These are phyloP conservation scores for Withania somnifera DNA, from an alignment of 305 asterid genomes.

Conservation along the genomic window DNA sequence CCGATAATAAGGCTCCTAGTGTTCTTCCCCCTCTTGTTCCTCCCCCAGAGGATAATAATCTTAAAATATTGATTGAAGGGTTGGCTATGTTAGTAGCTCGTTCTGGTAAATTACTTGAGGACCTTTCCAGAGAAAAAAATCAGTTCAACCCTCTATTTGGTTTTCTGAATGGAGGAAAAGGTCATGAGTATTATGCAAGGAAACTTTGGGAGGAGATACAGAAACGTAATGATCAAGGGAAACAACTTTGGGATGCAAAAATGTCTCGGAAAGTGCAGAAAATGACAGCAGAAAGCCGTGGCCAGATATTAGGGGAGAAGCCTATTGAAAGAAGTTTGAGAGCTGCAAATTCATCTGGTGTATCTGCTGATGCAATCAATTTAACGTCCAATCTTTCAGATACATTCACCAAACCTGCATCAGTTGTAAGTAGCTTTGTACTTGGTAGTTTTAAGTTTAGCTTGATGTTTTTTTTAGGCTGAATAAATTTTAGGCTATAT, in stretches of 20 bases:
- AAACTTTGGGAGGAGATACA: slow-evolving; percentile 91
- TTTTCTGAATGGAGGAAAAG: slow-evolving; percentile 69
- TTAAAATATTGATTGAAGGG: slow-evolving; percentile 85
- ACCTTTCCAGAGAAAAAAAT: slow-evolving; percentile 81
- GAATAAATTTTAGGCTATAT: neutral
- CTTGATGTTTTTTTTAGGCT: neutral
- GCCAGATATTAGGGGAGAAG: slow-evolving; percentile 80
- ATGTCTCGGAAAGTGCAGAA: slow-evolving; percentile 35
- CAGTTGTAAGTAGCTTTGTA: slow-evolving; percentile 53
- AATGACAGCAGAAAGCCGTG: slow-evolving; percentile 85
- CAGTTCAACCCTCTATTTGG: slow-evolving; percentile 70
- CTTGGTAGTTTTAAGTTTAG: neutral
- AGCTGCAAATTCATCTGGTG: slow-evolving; percentile 38
- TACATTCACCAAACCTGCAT: slow-evolving; percentile 66
- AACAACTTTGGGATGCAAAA: slow-evolving; percentile 34
- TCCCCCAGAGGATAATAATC: slow-evolving; percentile 71
- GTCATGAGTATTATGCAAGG: slow-evolving; percentile 68
- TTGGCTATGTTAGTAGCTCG: slow-evolving; percentile 92
- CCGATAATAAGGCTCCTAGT: slow-evolving; percentile 29
- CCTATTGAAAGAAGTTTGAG: slow-evolving; percentile 55
- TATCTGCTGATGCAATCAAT: slow-evolving; percentile 46
- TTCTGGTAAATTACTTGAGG: slow-evolving; percentile 85
- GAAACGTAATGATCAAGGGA: slow-evolving; percentile 48
- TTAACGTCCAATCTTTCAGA: slow-evolving; percentile 68
- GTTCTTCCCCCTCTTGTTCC: slow-evolving; percentile 60